Conservation (phyloP, 441 rosid genomes). For the Populus tomentosa region DNA sequence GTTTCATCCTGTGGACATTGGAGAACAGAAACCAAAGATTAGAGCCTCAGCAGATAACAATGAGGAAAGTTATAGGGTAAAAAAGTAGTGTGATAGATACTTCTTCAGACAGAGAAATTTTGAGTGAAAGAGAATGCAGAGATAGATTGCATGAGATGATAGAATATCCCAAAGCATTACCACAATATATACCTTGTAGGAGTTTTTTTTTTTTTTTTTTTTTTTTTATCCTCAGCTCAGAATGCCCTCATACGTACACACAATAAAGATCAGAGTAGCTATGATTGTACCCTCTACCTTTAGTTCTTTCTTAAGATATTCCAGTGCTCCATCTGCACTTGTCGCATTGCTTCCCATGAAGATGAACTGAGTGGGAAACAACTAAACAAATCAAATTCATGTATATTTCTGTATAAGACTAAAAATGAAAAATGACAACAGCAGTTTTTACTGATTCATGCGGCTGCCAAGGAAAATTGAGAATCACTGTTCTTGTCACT, state of each 20-base stretch:
- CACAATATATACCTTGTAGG: too few species aligned
- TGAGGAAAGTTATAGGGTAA: not conserved
- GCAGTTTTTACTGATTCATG: slow-evolving; percentile 3
- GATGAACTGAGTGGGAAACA: slow-evolving; percentile 40
- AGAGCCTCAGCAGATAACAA: not conserved
- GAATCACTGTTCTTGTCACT: not conserved
- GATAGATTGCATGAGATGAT: too few species aligned
- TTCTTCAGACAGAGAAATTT: too few species aligned
- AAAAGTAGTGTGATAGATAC: too few species aligned
- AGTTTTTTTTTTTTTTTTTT: too few species aligned
- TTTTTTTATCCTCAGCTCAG: too few species aligned
- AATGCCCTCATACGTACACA: too few species aligned
- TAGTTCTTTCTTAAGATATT: slow-evolving; percentile 36
- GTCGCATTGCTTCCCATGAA: slow-evolving; percentile 44
- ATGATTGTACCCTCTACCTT: slow-evolving; percentile 31
- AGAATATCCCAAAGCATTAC: too few species aligned
- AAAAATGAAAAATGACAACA: slow-evolving; percentile 5
- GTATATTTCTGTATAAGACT: slow-evolving; percentile 4
- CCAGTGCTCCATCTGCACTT: slow-evolving; percentile 26
- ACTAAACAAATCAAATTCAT: slow-evolving; percentile 2
- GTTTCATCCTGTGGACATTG: slow-evolving; percentile 40
- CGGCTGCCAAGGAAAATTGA: slow-evolving; percentile 2
- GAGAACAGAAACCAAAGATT: slow-evolving; percentile 7
- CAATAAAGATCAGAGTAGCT: not conserved
- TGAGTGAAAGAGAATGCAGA: too few species aligned